Evolutionary conservation across 257 asterid species (phyloP).

Genomic region (Ligustrum vulgare): DNA sequence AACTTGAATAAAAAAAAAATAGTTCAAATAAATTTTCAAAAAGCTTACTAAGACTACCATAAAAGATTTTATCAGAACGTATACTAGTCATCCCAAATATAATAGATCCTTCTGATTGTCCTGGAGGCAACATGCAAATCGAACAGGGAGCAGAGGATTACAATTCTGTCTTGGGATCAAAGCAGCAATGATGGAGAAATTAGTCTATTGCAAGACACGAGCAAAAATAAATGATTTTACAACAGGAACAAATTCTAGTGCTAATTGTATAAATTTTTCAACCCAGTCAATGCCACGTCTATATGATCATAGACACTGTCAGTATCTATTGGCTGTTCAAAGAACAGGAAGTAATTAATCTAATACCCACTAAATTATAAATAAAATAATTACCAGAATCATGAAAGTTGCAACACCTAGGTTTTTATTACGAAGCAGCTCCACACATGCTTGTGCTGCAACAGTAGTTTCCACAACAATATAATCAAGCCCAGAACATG

Average conservation of each 20-base stretch:
- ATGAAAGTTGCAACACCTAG: slow-evolving; percentile 97
- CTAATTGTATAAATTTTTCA: background rate
- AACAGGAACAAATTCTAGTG: background rate
- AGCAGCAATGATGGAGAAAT: background rate
- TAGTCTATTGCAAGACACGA: background rate
- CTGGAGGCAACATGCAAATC: slow-evolving; percentile 9
- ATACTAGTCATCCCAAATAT: slow-evolving; percentile 2
- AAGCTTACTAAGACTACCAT: background rate
- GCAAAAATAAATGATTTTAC: background rate
- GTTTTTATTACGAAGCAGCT: slow-evolving; percentile 73
- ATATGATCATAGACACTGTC: background rate
- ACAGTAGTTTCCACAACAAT: slow-evolving; percentile 90
- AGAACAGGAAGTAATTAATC: background rate
- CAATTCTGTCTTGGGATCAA: background rate
- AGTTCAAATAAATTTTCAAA: background rate
- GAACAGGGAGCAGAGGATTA: slow-evolving; percentile 3
- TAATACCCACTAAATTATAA: background rate
- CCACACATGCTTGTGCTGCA: slow-evolving; percentile 84
- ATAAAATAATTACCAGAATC: slow-evolving; percentile 67
- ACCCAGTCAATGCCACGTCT: background rate
- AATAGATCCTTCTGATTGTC: background rate
- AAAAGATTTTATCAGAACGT: background rate
- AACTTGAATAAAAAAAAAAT: background rate
- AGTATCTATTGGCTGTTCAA: background rate
- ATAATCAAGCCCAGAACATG: slow-evolving; percentile 89